Conservation (phyloP, 495 filamentous ascomycete species). For the Aspergillus avenaceus region DNA sequence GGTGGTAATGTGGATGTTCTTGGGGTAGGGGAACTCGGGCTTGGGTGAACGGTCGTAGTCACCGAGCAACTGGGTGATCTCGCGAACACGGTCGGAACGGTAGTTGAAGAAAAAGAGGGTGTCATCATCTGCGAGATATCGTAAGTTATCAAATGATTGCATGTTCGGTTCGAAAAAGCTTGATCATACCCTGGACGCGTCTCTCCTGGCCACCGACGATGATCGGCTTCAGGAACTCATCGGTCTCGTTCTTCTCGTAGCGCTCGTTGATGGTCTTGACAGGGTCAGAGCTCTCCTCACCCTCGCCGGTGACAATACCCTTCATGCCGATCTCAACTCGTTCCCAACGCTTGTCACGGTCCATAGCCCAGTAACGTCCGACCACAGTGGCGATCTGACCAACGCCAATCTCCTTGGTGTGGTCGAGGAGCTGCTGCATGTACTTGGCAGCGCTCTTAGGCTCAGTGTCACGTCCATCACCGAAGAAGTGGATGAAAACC, state of each 20-base stretch:
- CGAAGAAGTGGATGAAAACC: slow-evolving; percentile 98
- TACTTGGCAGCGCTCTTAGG: slow-evolving; percentile 85
- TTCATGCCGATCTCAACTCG: slow-evolving; percentile 85
- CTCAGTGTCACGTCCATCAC: slow-evolving; percentile 95
- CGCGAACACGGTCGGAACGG: slow-evolving; percentile 94
- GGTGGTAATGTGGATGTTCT: slow-evolving; percentile 84
- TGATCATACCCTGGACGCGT: slow-evolving; percentile 68
- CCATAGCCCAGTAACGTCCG: slow-evolving; percentile 97
- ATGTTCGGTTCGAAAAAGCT: too few species aligned
- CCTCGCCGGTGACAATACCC: slow-evolving; percentile 79
- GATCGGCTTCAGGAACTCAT: slow-evolving; percentile 98
- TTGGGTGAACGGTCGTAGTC: slow-evolving; percentile 83
- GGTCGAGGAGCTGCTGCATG: slow-evolving; percentile 77
- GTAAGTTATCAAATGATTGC: slow-evolving; percentile 11
- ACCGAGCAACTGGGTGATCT: slow-evolving; percentile 92
- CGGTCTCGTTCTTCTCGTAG: slow-evolving; percentile 82
- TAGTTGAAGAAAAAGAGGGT: slow-evolving; percentile 99
- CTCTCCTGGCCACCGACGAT: slow-evolving; percentile 81
- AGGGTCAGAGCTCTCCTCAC: slow-evolving; percentile 77
- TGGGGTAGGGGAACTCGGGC: slow-evolving; percentile 92
- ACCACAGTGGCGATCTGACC: slow-evolving; percentile 92
- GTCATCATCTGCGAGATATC: slow-evolving; percentile 61
- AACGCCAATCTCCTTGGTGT: slow-evolving; percentile 74
- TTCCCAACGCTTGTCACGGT: slow-evolving; percentile 99
- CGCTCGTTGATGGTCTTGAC: slow-evolving; percentile 82